Evolutionary conservation across 805 yeast genomes (phyloP), one percentile per base, ranked within the genome.

Genomic region (Debaryomyces hansenii): DNA sequence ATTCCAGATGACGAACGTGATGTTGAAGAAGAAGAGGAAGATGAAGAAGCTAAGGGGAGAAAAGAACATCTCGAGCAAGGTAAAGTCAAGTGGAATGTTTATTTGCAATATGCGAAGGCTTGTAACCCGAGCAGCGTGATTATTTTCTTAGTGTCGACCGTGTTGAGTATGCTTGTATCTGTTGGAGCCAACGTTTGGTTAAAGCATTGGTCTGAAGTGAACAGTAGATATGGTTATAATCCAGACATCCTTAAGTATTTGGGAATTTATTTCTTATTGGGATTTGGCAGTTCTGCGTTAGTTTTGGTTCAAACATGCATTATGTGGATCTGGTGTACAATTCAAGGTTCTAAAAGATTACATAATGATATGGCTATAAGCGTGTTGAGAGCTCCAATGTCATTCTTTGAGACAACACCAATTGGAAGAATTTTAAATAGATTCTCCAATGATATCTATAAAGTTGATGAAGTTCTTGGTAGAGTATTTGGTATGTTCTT

Each of bases 141-240:
- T 0, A 55, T 85, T 2, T 85, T 84, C 60, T 54, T 90, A 42
- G 43, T 61, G 0, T 74, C 82, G 52, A 75, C 87, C 50, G 59
- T 85, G n/a, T 40, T 77, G 4, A 76, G 88, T 0, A 85, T 81
- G 78, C 61, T 76, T 9, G 59, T 83, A 41, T 77, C 83, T 47
- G 92, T 89, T 42, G 69, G 70, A 38, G 83, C 90, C 32, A 90
- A 85, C 62, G 80, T 92, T 44, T 94, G 99, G 99, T 79, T 94
- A 58, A 94, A 94, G 65, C 89, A 89, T 65, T 94, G 99, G 99
- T 88, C 98, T 10, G 99, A 94, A 63, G 80, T 86, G 18, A 94
- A 92, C 61, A 77, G 91, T 3, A 69, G 64, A 37, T 62, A 68
- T 33, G 92, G 90, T 20, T 69, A 68, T 46, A 92, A 92, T 62